Percentiles rank a stretch among this genome's conserved stretches.
Conservation (phyloP, 2,329 filamentous ascomycete species). For the Colletotrichum camelliae region DNA sequence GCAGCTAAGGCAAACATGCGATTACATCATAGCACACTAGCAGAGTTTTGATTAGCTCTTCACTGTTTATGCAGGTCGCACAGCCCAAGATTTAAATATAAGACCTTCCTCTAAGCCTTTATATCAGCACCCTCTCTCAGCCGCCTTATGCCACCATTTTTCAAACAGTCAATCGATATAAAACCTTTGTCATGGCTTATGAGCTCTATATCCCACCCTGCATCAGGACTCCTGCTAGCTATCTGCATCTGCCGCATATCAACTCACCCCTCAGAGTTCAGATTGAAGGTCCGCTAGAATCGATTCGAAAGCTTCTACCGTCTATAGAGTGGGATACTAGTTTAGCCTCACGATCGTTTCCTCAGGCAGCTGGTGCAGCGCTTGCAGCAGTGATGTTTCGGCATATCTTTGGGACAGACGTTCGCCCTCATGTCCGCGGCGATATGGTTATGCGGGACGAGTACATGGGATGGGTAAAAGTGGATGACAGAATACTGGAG, state of each 20-base stretch:
- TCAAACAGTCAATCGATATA: neutral
- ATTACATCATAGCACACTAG: too few relatives aligned
- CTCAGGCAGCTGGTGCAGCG: conserved; percentile 15
- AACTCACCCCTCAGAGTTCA: conserved; percentile 25
- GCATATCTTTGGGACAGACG: conserved; percentile 14
- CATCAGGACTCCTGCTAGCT: conserved; percentile 16
- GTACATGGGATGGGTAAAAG: conserved; percentile 10
- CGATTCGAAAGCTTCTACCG: conserved; percentile 24
- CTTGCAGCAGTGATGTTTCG: conserved; percentile 21
- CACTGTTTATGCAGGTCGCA: neutral
- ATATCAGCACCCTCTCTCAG: neutral
- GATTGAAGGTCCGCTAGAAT: conserved; percentile 25
- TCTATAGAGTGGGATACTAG: conserved; percentile 15
- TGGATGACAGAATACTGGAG: neutral
- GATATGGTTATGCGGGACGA: conserved; percentile 25
- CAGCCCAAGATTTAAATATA: neutral
- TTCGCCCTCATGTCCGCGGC: neutral
- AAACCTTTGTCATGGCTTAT: neutral
- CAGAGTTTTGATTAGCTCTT: too few relatives aligned
- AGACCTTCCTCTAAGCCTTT: neutral
- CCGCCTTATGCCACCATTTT: neutral
- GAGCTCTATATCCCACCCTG: conserved; percentile 25
- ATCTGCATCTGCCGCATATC: conserved; percentile 15
- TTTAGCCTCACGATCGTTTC: neutral
- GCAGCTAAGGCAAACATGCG: too few relatives aligned